These are phyloP conservation scores for Picochlorum sp. DNA, from an alignment of 139 green algal genomes.

Conservation along the genomic window DNA sequence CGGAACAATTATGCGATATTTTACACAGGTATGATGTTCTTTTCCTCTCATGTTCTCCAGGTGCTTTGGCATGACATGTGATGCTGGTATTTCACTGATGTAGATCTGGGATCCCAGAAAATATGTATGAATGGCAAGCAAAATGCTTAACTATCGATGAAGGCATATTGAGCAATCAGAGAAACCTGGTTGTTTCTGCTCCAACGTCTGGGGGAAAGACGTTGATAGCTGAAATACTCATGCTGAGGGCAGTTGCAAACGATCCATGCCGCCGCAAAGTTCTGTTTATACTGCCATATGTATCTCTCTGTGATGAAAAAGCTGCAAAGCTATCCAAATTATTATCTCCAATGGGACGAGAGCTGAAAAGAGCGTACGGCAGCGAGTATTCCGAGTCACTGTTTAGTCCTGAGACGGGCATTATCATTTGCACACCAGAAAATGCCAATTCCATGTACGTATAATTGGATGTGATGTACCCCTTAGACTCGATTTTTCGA, in stretches of 20 bases:
- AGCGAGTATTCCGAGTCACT: background rate
- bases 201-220: slow-evolving; percentile 23
- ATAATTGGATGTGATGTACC: no score
- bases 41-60: background rate
- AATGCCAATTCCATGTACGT: slow-evolving; percentile 16
- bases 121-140: slow-evolving; percentile 21
- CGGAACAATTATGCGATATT: background rate
- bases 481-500: no score
- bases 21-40: background rate
- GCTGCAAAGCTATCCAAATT: slow-evolving; percentile 1
- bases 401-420: slow-evolving; percentile 1
- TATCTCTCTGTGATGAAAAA: slow-evolving; percentile 15
- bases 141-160: slow-evolving; percentile 13
- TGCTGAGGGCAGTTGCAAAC: slow-evolving; percentile 14
- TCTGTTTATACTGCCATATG: slow-evolving; percentile 19
- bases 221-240: slow-evolving; percentile 14
- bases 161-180: background rate
- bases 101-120: background rate
- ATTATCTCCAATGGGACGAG: background rate
- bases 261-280: slow-evolving; percentile 9
- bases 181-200: slow-evolving; percentile 8
- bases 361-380: slow-evolving; percentile 16
- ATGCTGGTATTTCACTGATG: background rate
- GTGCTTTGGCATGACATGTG: background rate
- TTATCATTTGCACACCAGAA: slow-evolving; percentile 20